phyloP scores from a whole-genome alignment of 768 basidiomycete species.

The Boletus fagicola region DNA sequence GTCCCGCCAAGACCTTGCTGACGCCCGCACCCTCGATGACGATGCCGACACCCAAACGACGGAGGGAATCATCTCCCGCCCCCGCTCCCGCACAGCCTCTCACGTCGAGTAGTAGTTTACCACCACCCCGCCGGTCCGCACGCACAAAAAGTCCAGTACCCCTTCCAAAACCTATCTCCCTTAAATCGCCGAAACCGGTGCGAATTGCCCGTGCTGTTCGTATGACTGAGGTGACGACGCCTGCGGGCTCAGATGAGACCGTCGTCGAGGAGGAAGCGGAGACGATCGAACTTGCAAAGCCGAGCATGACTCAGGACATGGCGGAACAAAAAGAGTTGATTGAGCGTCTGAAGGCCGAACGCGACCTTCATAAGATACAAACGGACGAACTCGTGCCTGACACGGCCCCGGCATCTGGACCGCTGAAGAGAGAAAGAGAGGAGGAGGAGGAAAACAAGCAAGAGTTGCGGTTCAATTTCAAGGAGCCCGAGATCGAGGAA shows the following conservation, averaged over 20 bases:
- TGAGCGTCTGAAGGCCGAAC: constrained; percentile 63
- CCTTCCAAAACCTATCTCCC: constrained; percentile 23
- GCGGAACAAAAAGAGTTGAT: constrained; percentile 78
- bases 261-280: constrained; percentile 65
- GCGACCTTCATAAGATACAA: constrained; percentile 37
- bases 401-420: constrained; percentile 28
- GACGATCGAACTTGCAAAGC: constrained; percentile 54
- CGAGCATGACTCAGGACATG: constrained; percentile 69
- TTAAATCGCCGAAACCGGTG: constrained; percentile 36
- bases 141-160: constrained; percentile 45
- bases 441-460: constrained; percentile 41
- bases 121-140: constrained; percentile 43
- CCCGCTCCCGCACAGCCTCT: constrained; percentile 17
- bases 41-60: constrained; percentile 57
- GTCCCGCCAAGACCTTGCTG: constrained; percentile 25
- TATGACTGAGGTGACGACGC: constrained; percentile 39
- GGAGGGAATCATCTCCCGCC: constrained; percentile 54
- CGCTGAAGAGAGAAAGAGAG: constrained; percentile 52
- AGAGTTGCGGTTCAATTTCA: constrained; percentile 59
- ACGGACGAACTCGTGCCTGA: constrained; percentile 17
- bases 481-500: constrained; percentile 62
- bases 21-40: constrained; percentile 38
- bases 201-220: constrained; percentile 25
- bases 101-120: constrained; percentile 27
- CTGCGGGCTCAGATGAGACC: constrained; percentile 60